Evolutionary conservation across 2,329 filamentous ascomycete species (phyloP).

Genomic region (Emergomyces orientalis): DNA sequence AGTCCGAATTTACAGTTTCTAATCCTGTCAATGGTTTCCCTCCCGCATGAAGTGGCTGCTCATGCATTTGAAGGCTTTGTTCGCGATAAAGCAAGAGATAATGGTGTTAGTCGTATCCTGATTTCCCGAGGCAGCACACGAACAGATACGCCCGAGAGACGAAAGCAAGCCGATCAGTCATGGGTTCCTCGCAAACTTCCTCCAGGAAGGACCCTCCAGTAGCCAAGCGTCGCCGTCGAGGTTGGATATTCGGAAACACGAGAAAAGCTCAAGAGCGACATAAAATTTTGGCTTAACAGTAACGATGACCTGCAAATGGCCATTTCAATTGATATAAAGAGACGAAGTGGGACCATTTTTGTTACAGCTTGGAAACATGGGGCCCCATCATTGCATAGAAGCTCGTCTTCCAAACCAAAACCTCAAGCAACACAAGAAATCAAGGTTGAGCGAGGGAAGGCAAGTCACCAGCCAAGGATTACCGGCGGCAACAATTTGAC

Average conservation of each 20-base stretch:
- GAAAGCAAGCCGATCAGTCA: constrained; percentile 2
- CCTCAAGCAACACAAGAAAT: constrained; percentile 5
- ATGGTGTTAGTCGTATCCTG: constrained; percentile 1
- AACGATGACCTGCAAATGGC: background rate
- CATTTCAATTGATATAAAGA: constrained; percentile 6
- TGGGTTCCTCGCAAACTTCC: constrained; percentile 5
- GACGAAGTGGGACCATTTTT: constrained; percentile 3
- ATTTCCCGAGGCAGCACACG: background rate
- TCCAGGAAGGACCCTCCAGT: background rate
- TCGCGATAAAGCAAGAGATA: background rate
- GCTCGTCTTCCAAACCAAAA: constrained; percentile 1
- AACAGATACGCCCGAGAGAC: background rate
- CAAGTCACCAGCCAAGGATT: background rate
- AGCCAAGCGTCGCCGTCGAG: constrained; percentile 7
- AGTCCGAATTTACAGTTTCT: background rate
- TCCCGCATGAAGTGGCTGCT: constrained; percentile 5
- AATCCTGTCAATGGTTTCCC: constrained; percentile 4
- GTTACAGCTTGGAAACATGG: constrained; percentile 5
- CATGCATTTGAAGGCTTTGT: background rate
- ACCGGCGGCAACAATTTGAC: background rate
- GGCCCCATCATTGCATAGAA: background rate
- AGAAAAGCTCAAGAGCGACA: constrained; percentile 7
- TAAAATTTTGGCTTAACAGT: constrained; percentile 2
- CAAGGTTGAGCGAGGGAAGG: background rate
- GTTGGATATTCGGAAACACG: constrained; percentile 6